Conservation (phyloP, 2,329 filamentous ascomycete species). For the Beauveria asiatica region DNA sequence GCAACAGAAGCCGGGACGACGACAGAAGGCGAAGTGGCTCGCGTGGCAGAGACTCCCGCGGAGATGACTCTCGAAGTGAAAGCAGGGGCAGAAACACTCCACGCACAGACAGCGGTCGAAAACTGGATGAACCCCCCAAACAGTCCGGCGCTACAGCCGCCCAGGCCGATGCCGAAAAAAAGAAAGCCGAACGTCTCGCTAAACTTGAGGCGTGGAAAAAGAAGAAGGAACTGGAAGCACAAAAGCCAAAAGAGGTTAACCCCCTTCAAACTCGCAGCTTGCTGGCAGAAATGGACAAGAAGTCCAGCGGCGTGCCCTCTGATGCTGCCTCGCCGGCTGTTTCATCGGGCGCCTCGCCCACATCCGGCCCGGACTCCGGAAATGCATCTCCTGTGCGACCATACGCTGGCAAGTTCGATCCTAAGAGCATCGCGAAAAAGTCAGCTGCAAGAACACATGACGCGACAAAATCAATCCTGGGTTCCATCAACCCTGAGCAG, state of each 20-base stretch:
- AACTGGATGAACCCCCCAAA: background rate
- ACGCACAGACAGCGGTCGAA: background rate
- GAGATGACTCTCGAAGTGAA: slow-evolving; percentile 64
- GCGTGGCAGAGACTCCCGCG: slow-evolving; percentile 56
- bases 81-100: slow-evolving; percentile 44
- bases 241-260: slow-evolving; percentile 61
- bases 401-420: slow-evolving; percentile 75
- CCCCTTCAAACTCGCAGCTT: slow-evolving; percentile 58
- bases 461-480: slow-evolving; percentile 40
- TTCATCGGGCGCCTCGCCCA: slow-evolving; percentile 42
- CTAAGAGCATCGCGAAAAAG: slow-evolving; percentile 79
- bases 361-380: slow-evolving; percentile 32
- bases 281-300: slow-evolving; percentile 66
- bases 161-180: slow-evolving; percentile 61
- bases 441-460: slow-evolving; percentile 51
- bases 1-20: slow-evolving; percentile 58
- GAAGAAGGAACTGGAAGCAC: slow-evolving; percentile 69
- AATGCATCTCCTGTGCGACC: slow-evolving; percentile 44
- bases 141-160: slow-evolving; percentile 36
- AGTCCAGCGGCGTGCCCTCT: slow-evolving; percentile 39
- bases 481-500: slow-evolving; percentile 34
- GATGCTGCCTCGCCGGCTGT: slow-evolving; percentile 40
- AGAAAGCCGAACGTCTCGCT: slow-evolving; percentile 68
- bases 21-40: slow-evolving; percentile 67
- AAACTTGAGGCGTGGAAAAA: slow-evolving; percentile 89